Evolutionary conservation across 495 filamentous ascomycete species (phyloP).

Genomic region (Podospora bellae-mahoneyi): DNA sequence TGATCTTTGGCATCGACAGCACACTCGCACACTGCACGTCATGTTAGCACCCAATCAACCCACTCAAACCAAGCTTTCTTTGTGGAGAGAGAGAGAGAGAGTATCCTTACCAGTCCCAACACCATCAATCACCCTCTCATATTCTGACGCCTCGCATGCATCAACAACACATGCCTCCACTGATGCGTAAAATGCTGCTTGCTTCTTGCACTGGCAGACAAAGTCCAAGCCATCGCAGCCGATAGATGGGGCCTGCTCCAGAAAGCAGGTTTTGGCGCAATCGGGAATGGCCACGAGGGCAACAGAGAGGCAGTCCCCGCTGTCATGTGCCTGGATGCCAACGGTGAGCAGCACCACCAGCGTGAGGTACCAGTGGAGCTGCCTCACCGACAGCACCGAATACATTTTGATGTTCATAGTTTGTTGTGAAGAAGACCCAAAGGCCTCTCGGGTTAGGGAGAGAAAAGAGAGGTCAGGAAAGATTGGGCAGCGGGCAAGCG

Average conservation of each 20-base stretch:
- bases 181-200: conserved; percentile 28
- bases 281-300: conserved; percentile 28
- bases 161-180: conserved; percentile 31
- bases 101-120: conserved; percentile 6
- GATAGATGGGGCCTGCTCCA: conserved; percentile 24
- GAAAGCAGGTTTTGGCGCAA: conserved; percentile 35
- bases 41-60: not conserved
- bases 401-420: not conserved
- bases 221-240: conserved; percentile 33
- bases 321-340: not conserved
- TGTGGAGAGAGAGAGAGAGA: not conserved
- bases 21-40: conserved; percentile 19
- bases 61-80: not conserved
- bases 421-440: not conserved
- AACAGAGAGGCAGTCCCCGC: conserved; percentile 26
- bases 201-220: conserved; percentile 32
- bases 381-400: not conserved
- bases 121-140: conserved; percentile 27
- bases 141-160: conserved; percentile 22
- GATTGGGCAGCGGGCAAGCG: not conserved
- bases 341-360: not conserved
- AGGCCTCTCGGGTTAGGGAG: not conserved
- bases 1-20: not conserved
- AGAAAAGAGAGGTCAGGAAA: not conserved
- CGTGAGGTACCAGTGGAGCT: not conserved